A percentile compares a stretch with the other conserved stretches of the same genome.
phyloP scores from a whole-genome alignment of 805 yeast genomes.

The Candida khao-thaluensis region DNA sequence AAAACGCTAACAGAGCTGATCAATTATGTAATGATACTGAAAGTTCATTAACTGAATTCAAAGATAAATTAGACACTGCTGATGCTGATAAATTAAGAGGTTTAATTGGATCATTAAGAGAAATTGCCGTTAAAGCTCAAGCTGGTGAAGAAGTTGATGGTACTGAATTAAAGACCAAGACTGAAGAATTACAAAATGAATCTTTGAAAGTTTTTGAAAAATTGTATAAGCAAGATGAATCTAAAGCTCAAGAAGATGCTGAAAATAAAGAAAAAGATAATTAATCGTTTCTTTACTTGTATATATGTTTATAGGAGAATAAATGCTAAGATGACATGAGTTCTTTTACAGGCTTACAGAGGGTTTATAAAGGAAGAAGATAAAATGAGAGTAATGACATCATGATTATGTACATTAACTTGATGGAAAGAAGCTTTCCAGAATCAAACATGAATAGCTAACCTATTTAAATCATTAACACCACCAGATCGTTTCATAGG shows the following conservation, averaged over 20 bases:
- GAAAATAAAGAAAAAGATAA: conserved; percentile 12
- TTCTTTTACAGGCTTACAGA: too few species aligned
- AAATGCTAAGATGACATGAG: too few species aligned
- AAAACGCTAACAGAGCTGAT: conserved; percentile 82
- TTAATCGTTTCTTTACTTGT: conserved; percentile 13
- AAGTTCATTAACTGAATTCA: conserved; percentile 47
- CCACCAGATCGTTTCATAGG: conserved; percentile 14
- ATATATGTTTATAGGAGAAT: conserved; percentile 17
- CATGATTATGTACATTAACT: too few species aligned
- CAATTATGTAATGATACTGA: conserved; percentile 60
- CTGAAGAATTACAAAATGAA: conserved; percentile 72
- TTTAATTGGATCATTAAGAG: conserved; percentile 59
- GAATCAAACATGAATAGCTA: too few species aligned
- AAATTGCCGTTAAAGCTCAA: conserved; percentile 63
- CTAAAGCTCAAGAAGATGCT: conserved; percentile 30
- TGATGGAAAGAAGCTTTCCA: too few species aligned
- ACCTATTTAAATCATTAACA: too few species aligned
- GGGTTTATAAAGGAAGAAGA: background rate
- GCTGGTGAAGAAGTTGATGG: conserved; percentile 62
- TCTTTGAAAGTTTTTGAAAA: conserved; percentile 77
- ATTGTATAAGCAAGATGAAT: conserved; percentile 38
- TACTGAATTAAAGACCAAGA: conserved; percentile 65
- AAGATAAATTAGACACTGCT: conserved; percentile 46
- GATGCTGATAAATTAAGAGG: conserved; percentile 48
- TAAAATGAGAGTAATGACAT: too few species aligned